phyloP scores from a whole-genome alignment of 73 alveolate genomes.

The Halteria grandinella region DNA sequence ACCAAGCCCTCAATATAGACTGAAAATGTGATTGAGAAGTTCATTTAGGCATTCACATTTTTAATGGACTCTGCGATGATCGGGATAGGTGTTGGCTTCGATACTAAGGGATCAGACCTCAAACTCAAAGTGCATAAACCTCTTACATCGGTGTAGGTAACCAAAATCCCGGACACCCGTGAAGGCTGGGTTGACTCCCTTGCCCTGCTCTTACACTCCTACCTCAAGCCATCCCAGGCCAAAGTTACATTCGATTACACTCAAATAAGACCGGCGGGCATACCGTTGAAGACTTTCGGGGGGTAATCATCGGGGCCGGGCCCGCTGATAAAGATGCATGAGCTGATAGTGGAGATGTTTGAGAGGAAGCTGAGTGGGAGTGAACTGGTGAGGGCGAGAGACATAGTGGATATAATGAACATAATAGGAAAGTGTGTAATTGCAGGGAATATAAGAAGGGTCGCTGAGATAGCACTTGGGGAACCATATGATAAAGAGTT shows the following conservation, averaged over 20 bases:
- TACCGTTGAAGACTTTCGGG: conserved; percentile 67
- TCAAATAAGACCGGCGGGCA: conserved; percentile 66
- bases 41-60: conserved; percentile 50
- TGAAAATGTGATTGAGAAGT: neutral
- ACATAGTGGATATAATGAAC: conserved; percentile 77
- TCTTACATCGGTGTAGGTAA: neutral
- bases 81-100: conserved; percentile 83
- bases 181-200: conserved; percentile 78
- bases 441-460: conserved; percentile 69
- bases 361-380: conserved; percentile 4
- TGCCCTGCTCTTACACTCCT: conserved; percentile 21
- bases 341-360: conserved; percentile 10
- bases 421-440: conserved; percentile 75
- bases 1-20: too few species aligned
- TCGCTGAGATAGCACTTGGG: conserved; percentile 79
- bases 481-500: conserved; percentile 66
- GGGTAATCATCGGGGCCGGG: conserved; percentile 74
- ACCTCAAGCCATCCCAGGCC: conserved; percentile 23
- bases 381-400: conserved; percentile 44
- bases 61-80: conserved; percentile 73
- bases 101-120: conserved; percentile 65
- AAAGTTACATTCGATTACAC: conserved; percentile 51
- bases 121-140: conserved; percentile 31
- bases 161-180: conserved; percentile 52
- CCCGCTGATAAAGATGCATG: conserved; percentile 57